Evolutionary conservation across 768 basidiomycete genomes (phyloP).

Genomic region (Amanita polypyramis): DNA sequence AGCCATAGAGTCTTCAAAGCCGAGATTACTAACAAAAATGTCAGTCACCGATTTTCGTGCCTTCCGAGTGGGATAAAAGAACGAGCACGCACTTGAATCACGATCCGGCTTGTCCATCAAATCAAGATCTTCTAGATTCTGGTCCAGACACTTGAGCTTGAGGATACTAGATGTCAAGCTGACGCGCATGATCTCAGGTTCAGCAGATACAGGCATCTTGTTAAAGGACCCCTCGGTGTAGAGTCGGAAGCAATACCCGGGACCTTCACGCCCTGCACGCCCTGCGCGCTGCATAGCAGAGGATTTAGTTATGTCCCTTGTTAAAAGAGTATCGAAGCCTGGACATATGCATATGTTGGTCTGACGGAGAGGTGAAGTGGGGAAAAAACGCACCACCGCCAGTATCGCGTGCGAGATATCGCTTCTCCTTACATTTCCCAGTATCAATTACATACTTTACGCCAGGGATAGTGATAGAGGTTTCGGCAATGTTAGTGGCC

Average conservation of each 20-base stretch:
- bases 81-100: constrained; percentile 49
- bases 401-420: constrained; percentile 57
- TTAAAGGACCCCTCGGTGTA: constrained; percentile 81
- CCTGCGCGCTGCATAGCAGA: constrained; percentile 92
- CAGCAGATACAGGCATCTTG: constrained; percentile 49
- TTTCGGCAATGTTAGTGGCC: constrained; percentile 97
- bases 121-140: constrained; percentile 71
- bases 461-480: constrained; percentile 94
- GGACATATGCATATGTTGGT: background rate
- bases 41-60: background rate
- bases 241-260: constrained; percentile 82
- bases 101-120: constrained; percentile 83
- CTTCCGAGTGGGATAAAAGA: background rate
- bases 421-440: constrained; percentile 93
- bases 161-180: constrained; percentile 77
- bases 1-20: constrained; percentile 68
- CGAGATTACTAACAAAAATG: constrained; percentile 34
- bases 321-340: constrained; percentile 86
- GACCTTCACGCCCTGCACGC: constrained; percentile 89
- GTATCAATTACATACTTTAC: constrained; percentile 94
- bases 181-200: constrained; percentile 88
- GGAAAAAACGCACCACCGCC: constrained; percentile 46
- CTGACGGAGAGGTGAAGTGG: background rate
- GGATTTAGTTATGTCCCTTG: constrained; percentile 77
- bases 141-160: constrained; percentile 76